Base-by-base conservation (phyloP, 805 yeast genomes). In the Candida multigemmis region DNA sequence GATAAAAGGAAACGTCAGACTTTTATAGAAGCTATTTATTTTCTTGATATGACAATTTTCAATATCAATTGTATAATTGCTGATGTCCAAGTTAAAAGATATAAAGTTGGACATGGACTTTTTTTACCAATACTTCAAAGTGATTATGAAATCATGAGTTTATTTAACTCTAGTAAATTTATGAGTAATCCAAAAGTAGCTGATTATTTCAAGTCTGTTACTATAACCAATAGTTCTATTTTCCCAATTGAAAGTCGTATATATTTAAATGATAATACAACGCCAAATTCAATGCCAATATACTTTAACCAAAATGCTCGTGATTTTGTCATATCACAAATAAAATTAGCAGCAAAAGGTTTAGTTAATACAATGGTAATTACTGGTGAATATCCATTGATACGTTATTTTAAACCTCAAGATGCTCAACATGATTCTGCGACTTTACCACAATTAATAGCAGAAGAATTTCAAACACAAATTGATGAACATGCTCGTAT, bases 371-470 rank as follows among this genome's bases (percentile, higher is more conserved):
- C 84, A 14, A 82, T 94, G 60, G 71, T 81, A 6, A 46, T 80
- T 7, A 74, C 91, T 2, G 93, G 93, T 9, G 96, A 87, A 44
- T 83, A 80, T 40, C 98, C 98, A 2, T 69, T 80, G 23, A 72
- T 91, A 12, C 65, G 98, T 38, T 83, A 73, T 53, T 77, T 74
- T 44, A 61, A 72, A 6, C 68, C 68, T 22, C 58, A 67, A 11
- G 56, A 71, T 20, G 60, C 65, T 7, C 48, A 56, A 16, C 67
- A 71, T 37, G 34, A 37, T 24, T 65, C 67, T 14, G 77, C 86
- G 0, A 57, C 76, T 4, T 56, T 81, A 15, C 80, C 91, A 2
- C 72, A 68, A 41, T 58, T 78, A 50, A 63, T 89, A 24, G 95
- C 96, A 2, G 59, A 56, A 16, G 72, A 67, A 31, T 77, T 87